Percentiles rank a stretch among this genome's conserved stretches.
These are phyloP conservation scores for Gossypium ekmanianum DNA, from an alignment of 345 rosid species.

Conservation along the genomic window DNA sequence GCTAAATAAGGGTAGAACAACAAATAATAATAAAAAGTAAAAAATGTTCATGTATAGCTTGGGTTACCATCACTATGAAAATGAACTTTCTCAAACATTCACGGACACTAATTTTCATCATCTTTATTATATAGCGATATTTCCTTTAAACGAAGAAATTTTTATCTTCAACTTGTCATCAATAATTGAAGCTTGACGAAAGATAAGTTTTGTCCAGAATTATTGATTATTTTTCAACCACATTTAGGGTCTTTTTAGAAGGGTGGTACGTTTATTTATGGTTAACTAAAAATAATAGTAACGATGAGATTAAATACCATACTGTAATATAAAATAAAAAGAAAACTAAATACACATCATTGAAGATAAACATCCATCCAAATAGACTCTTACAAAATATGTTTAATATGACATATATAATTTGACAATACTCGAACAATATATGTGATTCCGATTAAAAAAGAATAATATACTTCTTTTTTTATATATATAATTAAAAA, in stretches of 20 bases:
- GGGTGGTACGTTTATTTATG: accelerated
- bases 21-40: neutral
- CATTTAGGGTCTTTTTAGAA: too few species aligned
- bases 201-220: neutral
- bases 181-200: constrained; percentile 9
- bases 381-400: neutral
- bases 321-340: too few species aligned
- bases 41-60: neutral
- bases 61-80: neutral
- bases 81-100: neutral
- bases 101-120: neutral
- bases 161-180: neutral
- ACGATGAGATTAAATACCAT: too few species aligned
- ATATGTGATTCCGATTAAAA: too few species aligned
- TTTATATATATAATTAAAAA: too few species aligned
- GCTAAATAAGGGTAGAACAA: neutral
- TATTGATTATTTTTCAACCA: neutral
- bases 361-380: accelerated
- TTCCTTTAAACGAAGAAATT: neutral
- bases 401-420: too few species aligned
- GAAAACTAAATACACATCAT: too few species aligned
- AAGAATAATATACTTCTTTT: too few species aligned
- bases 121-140: neutral
- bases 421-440: too few species aligned
- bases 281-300: too few species aligned